A percentile compares a stretch with the other conserved stretches of the same genome.
phyloP scores from a whole-genome alignment of 2,329 filamentous ascomycete genomes.

The Chaetomiaceae sp. region DNA sequence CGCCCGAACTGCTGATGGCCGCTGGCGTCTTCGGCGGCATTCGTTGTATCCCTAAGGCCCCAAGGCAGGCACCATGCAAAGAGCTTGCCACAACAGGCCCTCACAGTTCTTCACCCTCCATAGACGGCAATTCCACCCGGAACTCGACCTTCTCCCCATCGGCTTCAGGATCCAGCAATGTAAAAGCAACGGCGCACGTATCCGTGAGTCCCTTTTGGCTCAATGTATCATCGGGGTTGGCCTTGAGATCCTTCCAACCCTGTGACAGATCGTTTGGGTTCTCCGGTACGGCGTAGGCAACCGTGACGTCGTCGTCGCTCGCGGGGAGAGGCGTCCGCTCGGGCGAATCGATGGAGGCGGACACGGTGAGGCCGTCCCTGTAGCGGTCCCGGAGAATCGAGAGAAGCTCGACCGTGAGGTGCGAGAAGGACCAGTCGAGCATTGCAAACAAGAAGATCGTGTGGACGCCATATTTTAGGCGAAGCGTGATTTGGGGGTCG shows the following conservation, averaged over 20 bases:
- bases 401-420: constrained; percentile 54
- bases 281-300: constrained; percentile 43
- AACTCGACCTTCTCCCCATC: constrained; percentile 33
- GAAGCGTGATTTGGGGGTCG: constrained; percentile 56
- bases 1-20: too few species aligned
- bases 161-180: constrained; percentile 37
- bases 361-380: constrained; percentile 43
- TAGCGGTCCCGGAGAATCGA: constrained; percentile 52
- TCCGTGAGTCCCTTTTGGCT: constrained; percentile 40
- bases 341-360: constrained; percentile 28
- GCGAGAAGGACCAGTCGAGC: constrained; percentile 48
- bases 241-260: constrained; percentile 45
- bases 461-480: constrained; percentile 66
- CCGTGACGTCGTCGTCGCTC: constrained; percentile 34
- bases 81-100: too few species aligned
- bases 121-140: constrained; percentile 32
- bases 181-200: constrained; percentile 45
- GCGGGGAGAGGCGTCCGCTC: constrained; percentile 36
- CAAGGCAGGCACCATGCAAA: too few species aligned
- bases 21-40: too few species aligned
- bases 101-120: constrained; percentile 36
- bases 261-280: constrained; percentile 38
- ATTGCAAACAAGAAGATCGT: constrained; percentile 65
- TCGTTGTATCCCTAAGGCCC: too few species aligned
- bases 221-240: constrained; percentile 35